phyloP scores from a whole-genome alignment of 148 eudicot species.

The Suaeda aralocaspica region DNA sequence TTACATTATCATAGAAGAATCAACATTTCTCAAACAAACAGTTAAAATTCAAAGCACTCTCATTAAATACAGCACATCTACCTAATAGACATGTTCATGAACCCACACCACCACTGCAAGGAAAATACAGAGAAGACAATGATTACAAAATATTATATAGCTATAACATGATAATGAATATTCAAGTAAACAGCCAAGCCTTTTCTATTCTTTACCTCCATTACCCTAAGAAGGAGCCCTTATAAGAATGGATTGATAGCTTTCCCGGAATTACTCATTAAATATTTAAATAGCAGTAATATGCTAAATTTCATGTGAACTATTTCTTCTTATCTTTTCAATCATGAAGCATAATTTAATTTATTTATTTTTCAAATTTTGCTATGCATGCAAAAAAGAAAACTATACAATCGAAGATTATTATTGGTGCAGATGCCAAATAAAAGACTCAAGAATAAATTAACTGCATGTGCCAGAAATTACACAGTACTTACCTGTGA shows the following conservation, averaged over 20 bases:
- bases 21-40: neutral
- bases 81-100: neutral
- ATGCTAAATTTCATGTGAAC: neutral
- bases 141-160: neutral
- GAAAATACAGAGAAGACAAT: neutral
- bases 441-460: neutral
- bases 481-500: conserved; percentile 47
- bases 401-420: neutral
- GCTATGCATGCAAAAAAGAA: neutral
- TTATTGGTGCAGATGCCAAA: neutral
- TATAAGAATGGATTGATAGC: neutral
- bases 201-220: neutral
- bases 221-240: neutral
- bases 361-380: too few relatives aligned
- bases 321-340: neutral
- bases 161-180: neutral
- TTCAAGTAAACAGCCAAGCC: neutral
- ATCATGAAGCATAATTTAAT: neutral
- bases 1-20: too few relatives aligned
- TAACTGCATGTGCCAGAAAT: neutral
- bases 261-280: neutral
- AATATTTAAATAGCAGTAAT: neutral
- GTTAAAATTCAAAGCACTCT: neutral
- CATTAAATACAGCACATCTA: neutral
- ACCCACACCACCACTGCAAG: neutral